These are phyloP conservation scores for Sporothrix brasiliensis DNA, from an alignment of 2,329 filamentous ascomycete genomes.

Conservation along the genomic window DNA sequence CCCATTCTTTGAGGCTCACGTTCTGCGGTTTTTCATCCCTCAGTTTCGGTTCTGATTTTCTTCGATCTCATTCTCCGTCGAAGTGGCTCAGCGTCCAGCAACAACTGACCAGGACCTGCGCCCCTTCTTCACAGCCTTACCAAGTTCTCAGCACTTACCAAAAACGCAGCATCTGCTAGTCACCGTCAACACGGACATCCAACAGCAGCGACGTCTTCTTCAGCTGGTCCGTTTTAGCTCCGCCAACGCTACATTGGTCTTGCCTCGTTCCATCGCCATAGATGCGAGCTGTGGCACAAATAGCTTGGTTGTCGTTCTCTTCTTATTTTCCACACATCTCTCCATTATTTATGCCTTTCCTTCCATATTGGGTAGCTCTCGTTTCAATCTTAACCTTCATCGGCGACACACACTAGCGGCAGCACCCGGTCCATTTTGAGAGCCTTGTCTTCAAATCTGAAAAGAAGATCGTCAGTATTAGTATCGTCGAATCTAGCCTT, in stretches of 20 bases:
- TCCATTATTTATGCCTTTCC: neutral
- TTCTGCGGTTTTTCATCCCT: constrained; percentile 1
- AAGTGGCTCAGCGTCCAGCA: constrained; percentile 6
- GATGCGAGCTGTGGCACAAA: neutral
- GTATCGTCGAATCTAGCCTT: neutral
- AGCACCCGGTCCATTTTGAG: constrained; percentile 7
- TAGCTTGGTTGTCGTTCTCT: neutral
- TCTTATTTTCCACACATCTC: neutral
- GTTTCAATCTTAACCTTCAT: constrained; percentile 2
- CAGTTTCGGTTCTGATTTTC: neutral
- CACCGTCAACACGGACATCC: neutral
- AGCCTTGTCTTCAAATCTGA: neutral
- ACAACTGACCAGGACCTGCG: neutral
- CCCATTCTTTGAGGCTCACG: neutral
- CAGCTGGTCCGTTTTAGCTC: neutral
- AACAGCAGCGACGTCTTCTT: neutral
- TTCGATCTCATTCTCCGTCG: neutral
- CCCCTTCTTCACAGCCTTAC: constrained; percentile 10
- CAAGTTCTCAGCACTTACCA: neutral
- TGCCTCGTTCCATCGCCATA: neutral
- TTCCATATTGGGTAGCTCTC: neutral
- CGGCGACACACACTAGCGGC: neutral
- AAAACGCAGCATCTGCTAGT: neutral
- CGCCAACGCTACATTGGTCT: neutral
- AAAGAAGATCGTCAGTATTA: neutral